Base-by-base conservation (phyloP, 2,329 filamentous ascomycete genomes). In the Aureobasidium sp. region DNA sequence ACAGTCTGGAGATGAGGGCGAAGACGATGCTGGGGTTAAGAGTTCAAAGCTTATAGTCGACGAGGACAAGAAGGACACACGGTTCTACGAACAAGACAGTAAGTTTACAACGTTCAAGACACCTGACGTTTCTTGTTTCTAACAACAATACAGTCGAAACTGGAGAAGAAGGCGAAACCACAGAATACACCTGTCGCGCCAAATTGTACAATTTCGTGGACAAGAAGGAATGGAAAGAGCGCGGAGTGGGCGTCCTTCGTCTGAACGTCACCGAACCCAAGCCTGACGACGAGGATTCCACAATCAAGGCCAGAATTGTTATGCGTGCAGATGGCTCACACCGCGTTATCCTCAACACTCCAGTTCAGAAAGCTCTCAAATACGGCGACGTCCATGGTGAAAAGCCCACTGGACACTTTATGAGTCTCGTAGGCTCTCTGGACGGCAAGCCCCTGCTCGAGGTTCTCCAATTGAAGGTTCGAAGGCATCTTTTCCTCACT, bases 321-420 rank as follows among this genome's bases (percentile, higher is more conserved):
- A 91, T 97, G 85, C 87, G 93, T 19, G 91, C 95, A 67, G 92
- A 97, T 70, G 91, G 91, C 64, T 94, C 90, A 0, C 86, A 92
- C 69, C 85, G 91, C 24, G 85, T 97, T 60, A 86, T 96, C 64
- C 79, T 97, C 56, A 97, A 97, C 75, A 90, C 89, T 1, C 85
- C 86, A 0, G 81, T 97, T 63, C 83, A 91, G 63, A 87, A 89
- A 62, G 84, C 86, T 5, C 89, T 95, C 82, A 85, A 85, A 48
- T 90, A 95, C 70, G 87, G 91, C 64, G 85, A 91, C 65, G 70
- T 76, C 5, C 72, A 75, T 44, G 83, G 83, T 53, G 76, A 77
- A 57, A 88, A 88, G 68, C 86, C 90, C 33, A 85, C 83, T 45
- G 82, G 88, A 64, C 90, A 90, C 73, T 82, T 85, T 48, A 81